Percentiles rank a stretch among this genome's conserved stretches.
Evolutionary conservation across 768 basidiomycete species (phyloP).

Genomic region (Mrakia hoshinonis): DNA sequence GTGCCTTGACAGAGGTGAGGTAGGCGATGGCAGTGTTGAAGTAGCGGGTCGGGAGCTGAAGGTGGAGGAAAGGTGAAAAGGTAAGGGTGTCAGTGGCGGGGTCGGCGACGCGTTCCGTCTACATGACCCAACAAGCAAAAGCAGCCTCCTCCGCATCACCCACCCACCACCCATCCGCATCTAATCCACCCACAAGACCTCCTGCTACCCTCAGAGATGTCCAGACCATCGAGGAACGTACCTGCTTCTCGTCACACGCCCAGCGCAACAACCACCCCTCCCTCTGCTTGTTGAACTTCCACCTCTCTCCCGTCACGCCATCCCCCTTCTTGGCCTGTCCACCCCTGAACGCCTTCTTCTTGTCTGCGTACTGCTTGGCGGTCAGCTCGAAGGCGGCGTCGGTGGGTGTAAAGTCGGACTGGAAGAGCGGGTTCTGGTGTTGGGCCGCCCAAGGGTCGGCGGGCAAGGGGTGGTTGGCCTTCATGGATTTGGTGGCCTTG

Average conservation of each 20-base stretch:
- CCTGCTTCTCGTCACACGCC: conserved; percentile 17
- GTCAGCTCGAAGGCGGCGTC: conserved; percentile 22
- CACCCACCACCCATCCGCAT: neutral
- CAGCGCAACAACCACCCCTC: conserved; percentile 16
- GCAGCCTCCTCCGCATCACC: no score
- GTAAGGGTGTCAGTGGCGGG: neutral
- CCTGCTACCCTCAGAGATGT: no score
- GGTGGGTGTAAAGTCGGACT: conserved; percentile 14
- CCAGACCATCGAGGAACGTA: neutral
- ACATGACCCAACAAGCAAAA: no score
- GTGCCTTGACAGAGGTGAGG: conserved; percentile 17
- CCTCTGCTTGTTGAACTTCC: conserved; percentile 24
- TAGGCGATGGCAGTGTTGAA: conserved; percentile 17
- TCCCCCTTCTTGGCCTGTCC: conserved; percentile 24
- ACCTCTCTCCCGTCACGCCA: conserved; percentile 19
- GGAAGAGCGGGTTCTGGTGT: conserved; percentile 17
- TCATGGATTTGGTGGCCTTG: conserved; percentile 16
- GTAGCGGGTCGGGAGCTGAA: conserved; percentile 14
- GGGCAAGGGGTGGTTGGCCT: conserved; percentile 9
- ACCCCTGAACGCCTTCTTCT: conserved; percentile 18
- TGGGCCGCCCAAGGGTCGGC: conserved; percentile 15
- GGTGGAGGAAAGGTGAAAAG: neutral
- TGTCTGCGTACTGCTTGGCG: conserved; percentile 21
- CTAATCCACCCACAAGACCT: neutral
- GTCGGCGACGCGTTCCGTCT: no score